phyloP scores from a whole-genome alignment of 192 early-diverging fungal species.

The Coemansia sp. region DNA sequence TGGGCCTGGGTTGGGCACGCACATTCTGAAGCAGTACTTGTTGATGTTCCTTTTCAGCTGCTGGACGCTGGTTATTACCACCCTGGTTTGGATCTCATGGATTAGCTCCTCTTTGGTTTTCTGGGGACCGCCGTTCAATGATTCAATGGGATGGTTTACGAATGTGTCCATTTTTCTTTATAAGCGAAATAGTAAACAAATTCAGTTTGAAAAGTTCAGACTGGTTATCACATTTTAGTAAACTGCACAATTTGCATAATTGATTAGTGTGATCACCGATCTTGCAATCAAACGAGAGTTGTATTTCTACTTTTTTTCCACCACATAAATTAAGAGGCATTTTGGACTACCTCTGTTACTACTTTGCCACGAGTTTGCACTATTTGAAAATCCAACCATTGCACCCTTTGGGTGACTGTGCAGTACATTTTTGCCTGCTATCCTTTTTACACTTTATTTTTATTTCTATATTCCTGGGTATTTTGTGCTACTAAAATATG shows the following conservation, averaged over 20 bases:
- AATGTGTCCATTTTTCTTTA: too few species aligned
- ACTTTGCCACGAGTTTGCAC: background rate
- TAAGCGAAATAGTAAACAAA: too few species aligned
- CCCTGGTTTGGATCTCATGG: constrained; percentile 77
- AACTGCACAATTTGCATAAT: too few species aligned
- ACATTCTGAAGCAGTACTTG: constrained; percentile 84
- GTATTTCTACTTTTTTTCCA: background rate
- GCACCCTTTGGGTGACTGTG: background rate
- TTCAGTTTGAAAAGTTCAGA: too few species aligned
- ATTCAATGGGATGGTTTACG: too few species aligned
- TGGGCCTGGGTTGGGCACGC: constrained; percentile 72
- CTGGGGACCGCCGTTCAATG: too few species aligned
- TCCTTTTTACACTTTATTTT: background rate
- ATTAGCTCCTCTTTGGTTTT: constrained; percentile 72
- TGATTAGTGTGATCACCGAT: too few species aligned
- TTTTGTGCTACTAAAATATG: constrained; percentile 3
- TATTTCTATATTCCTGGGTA: background rate
- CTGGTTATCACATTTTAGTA: too few species aligned
- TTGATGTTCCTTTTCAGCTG: constrained; percentile 87
- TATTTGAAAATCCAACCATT: background rate
- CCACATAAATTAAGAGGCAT: background rate
- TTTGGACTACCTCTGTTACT: background rate
- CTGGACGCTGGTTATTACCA: constrained; percentile 80
- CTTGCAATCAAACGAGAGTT: too few species aligned
- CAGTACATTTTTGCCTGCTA: background rate